Percentiles rank a stretch among this genome's conserved stretches.
Evolutionary conservation across 768 basidiomycete species (phyloP).

Genomic region (Termitomyces sp.): DNA sequence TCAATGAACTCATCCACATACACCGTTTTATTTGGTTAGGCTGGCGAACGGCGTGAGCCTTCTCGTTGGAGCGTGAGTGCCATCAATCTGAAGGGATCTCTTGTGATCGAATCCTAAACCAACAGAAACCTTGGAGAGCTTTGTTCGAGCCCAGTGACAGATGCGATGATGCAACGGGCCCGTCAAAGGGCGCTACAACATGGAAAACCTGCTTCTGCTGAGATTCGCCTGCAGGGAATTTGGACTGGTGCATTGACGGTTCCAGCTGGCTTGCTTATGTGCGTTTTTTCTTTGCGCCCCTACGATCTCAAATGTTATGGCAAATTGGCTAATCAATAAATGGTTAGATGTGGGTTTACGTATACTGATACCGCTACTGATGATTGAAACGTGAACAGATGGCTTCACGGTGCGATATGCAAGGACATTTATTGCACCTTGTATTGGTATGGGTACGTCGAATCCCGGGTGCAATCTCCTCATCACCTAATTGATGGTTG

Average conservation of each 20-base stretch:
- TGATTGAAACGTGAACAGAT: constrained; percentile 17
- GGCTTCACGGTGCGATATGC: constrained; percentile 28
- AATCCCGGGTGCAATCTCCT: background rate
- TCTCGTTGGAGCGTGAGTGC: constrained; percentile 27
- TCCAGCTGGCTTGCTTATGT: constrained; percentile 30
- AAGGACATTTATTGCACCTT: constrained; percentile 29
- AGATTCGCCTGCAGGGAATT: constrained; percentile 31
- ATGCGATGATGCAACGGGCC: constrained; percentile 29
- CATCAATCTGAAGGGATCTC: background rate
- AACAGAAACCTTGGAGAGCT: constrained; percentile 28
- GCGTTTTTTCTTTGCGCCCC: background rate
- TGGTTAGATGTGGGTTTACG: constrained; percentile 9
- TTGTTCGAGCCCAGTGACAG: constrained; percentile 30
- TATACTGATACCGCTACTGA: background rate
- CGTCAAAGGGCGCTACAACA: constrained; percentile 19
- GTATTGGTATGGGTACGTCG: constrained; percentile 31
- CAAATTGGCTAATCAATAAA: background rate
- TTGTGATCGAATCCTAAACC: background rate
- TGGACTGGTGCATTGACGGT: constrained; percentile 33
- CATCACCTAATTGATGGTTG: background rate
- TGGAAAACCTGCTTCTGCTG: constrained; percentile 21
- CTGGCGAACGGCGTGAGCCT: constrained; percentile 31
- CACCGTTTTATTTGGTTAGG: constrained; percentile 9
- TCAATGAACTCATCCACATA: background rate
- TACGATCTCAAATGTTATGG: background rate